Evolutionary conservation across 179 eudicot species (phyloP).

Genomic region (Beta corolliflora): DNA sequence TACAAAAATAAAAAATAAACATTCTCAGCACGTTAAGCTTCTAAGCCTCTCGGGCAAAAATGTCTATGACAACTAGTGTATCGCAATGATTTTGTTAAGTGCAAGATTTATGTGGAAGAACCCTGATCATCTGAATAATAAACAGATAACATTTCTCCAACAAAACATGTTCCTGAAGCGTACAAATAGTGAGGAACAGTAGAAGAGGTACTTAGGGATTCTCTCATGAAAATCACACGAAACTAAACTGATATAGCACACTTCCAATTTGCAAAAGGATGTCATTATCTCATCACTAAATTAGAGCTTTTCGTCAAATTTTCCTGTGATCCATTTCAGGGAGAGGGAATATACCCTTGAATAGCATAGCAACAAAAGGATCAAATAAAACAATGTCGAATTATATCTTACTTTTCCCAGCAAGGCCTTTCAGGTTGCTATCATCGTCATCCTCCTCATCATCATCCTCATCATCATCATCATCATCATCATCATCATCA

Average conservation of each 20-base stretch:
- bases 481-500: conserved; percentile 34
- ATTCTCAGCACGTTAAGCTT: too few species aligned
- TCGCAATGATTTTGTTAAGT: not conserved
- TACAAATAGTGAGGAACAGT: not conserved
- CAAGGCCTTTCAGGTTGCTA: conserved; percentile 44
- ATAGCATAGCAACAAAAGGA: not conserved
- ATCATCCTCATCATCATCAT: conserved; percentile 52
- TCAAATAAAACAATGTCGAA: conserved; percentile 3
- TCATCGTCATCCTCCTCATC: conserved; percentile 54
- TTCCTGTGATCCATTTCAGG: not conserved
- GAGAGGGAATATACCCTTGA: not conserved
- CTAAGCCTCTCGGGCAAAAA: not conserved
- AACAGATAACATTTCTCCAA: not conserved
- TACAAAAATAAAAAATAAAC: too few species aligned
- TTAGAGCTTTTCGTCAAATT: not conserved
- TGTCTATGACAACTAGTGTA: not conserved
- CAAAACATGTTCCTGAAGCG: not conserved
- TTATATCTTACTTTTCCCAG: conserved; percentile 62
- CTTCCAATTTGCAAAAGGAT: not conserved
- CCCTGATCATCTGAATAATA: not conserved
- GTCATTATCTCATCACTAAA: not conserved
- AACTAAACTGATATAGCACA: not conserved
- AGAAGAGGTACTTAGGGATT: not conserved
- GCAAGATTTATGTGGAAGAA: too few species aligned
- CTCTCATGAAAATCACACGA: not conserved